Evolutionary conservation across 1,284 basidiomycete genomes (phyloP).

Genomic region (Leccinum insigne): DNA sequence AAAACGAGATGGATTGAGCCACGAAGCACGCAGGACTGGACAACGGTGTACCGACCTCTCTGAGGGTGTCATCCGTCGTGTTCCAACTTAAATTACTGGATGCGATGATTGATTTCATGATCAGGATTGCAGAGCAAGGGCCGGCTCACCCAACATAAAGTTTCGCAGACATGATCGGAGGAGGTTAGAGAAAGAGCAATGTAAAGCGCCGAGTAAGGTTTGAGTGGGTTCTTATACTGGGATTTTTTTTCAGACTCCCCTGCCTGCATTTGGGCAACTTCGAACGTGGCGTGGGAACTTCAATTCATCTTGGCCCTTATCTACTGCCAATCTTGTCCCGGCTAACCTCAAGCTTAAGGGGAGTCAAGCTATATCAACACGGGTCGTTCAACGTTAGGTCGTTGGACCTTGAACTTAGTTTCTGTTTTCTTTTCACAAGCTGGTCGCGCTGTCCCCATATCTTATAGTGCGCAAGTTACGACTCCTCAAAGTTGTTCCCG

Average conservation of each 20-base stretch:
- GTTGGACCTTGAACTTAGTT: background rate
- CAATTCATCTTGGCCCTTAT: slow-evolving; percentile 15
- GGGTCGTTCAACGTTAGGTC: background rate
- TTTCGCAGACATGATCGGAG: slow-evolving; percentile 66
- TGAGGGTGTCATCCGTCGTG: slow-evolving; percentile 85
- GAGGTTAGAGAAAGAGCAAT: slow-evolving; percentile 17
- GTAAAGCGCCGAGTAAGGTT: slow-evolving; percentile 21
- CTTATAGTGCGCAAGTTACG: background rate
- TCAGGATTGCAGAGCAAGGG: slow-evolving; percentile 24
- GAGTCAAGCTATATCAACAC: background rate
- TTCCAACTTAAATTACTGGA: slow-evolving; percentile 85
- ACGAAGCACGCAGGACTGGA: slow-evolving; percentile 30
- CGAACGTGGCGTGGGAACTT: slow-evolving; percentile 8
- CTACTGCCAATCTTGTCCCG: slow-evolving; percentile 6
- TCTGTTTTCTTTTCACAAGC: no score
- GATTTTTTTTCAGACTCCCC: slow-evolving; percentile 35
- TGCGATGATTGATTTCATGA: slow-evolving; percentile 23
- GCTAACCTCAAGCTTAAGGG: background rate
- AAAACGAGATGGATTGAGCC: slow-evolving; percentile 18
- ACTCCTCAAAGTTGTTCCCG: background rate
- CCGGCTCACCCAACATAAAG: slow-evolving; percentile 82
- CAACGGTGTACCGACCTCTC: slow-evolving; percentile 66
- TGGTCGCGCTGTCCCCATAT: background rate
- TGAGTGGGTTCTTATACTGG: slow-evolving; percentile 30
- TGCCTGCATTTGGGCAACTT: slow-evolving; percentile 26